phyloP scores from a whole-genome alignment of 1,139 yeast genomes.

The Scheffersomyces insectosa region DNA sequence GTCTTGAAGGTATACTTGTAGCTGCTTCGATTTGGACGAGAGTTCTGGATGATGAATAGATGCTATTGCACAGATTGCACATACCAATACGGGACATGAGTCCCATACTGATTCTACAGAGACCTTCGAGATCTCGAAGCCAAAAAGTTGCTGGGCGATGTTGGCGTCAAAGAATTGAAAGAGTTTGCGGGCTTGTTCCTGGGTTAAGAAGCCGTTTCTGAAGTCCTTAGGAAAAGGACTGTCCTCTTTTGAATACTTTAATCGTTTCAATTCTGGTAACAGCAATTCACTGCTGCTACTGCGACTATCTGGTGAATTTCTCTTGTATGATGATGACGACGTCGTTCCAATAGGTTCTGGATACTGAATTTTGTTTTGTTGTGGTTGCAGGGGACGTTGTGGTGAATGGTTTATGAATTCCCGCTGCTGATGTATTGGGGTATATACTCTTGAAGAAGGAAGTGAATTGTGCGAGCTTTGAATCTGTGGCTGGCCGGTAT shows the following conservation, averaged over 20 bases:
- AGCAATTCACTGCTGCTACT: neutral
- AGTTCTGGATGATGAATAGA: constrained; percentile 60
- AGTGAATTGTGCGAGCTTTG: neutral
- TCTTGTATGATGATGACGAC: neutral
- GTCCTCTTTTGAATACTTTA: neutral
- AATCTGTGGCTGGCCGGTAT: neutral
- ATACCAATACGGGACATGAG: constrained; percentile 57
- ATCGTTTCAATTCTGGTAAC: neutral
- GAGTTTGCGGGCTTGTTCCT: constrained; percentile 50
- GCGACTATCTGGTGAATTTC: neutral
- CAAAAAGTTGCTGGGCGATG: constrained; percentile 66
- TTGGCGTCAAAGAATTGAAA: constrained; percentile 55
- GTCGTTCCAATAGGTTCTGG: neutral
- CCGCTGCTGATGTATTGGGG: neutral
- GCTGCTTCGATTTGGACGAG: constrained; percentile 33
- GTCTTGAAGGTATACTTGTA: constrained; percentile 45
- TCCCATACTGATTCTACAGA: constrained; percentile 55
- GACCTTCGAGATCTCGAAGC: constrained; percentile 58
- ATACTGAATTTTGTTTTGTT: neutral
- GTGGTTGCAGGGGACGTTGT: neutral
- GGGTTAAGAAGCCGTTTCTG: constrained; percentile 33
- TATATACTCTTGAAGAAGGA: neutral
- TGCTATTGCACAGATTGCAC: constrained; percentile 64
- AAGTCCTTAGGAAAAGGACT: constrained; percentile 29
- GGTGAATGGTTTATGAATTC: neutral